Percentiles rank a stretch among this genome's conserved stretches.
These are phyloP conservation scores for cucumber (Cucumis sativus) DNA, from an alignment of 306 rosid species.

Conservation along the genomic window Cucumber_9930_V3 NC_026658.2:15739501-15740000, in stretches of 20 bases:
- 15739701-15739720: not conserved
- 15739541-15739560: not conserved
- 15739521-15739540: not conserved
- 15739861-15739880: not conserved
- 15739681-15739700: not conserved
- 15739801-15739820: not conserved
- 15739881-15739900: not conserved
- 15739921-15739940: not conserved
- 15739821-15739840: not conserved
- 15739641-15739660: not conserved
- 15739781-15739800: not conserved
- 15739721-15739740: not conserved
- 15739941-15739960: not conserved
- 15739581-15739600: not conserved
- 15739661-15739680: not conserved
- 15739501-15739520: not conserved
- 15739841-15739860: not conserved
- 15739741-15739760: not conserved
- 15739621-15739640: not conserved
- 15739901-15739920: not conserved
- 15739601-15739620: not conserved
- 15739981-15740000: not conserved
- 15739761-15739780: not conserved
- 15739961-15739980: not conserved
- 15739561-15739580: not conserved